These are phyloP conservation scores for Exophiala sideris DNA, from an alignment of 2,329 filamentous ascomycete species.

Conservation along the genomic window DNA sequence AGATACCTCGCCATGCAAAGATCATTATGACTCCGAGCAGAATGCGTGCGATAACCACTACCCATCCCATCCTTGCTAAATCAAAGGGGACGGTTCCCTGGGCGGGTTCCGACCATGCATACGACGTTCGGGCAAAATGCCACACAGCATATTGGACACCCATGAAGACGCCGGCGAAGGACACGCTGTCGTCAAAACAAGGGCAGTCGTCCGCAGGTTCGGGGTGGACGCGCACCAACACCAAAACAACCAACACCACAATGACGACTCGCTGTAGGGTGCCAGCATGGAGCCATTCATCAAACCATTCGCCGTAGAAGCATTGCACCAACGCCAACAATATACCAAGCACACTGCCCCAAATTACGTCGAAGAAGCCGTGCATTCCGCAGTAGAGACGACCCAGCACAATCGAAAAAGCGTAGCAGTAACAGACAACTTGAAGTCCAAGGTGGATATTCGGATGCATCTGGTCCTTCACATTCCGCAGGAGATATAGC, in stretches of 20 bases:
- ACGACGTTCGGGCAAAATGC: constrained; percentile 66
- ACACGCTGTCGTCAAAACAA: constrained; percentile 93
- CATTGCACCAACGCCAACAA: constrained; percentile 57
- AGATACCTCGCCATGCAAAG: constrained; percentile 83
- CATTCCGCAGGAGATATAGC: constrained; percentile 62
- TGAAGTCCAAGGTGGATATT: constrained; percentile 63
- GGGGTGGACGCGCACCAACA: constrained; percentile 83
- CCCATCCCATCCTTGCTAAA: constrained; percentile 63
- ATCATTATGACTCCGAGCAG: constrained; percentile 77
- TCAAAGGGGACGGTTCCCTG: constrained; percentile 63
- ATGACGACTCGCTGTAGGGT: constrained; percentile 63
- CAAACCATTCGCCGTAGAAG: constrained; percentile 57
- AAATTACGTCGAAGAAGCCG: constrained; percentile 84
- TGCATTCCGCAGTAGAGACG: constrained; percentile 98
- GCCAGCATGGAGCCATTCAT: constrained; percentile 64
- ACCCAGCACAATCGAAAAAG: constrained; percentile 82
- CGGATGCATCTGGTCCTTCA: constrained; percentile 48
- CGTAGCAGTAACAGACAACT: constrained; percentile 74
- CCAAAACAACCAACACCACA: constrained; percentile 63
- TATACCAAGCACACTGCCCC: constrained; percentile 75
- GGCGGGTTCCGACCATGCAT: constrained; percentile 50
- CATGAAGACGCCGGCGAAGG: constrained; percentile 86
- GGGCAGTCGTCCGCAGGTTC: constrained; percentile 96
- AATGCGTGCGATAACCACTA: constrained; percentile 64
- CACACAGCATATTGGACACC: constrained; percentile 79